Base-by-base conservation (phyloP, 1,139 yeast genomes). In the Blastobotrys raffinosifermentans region DNA sequence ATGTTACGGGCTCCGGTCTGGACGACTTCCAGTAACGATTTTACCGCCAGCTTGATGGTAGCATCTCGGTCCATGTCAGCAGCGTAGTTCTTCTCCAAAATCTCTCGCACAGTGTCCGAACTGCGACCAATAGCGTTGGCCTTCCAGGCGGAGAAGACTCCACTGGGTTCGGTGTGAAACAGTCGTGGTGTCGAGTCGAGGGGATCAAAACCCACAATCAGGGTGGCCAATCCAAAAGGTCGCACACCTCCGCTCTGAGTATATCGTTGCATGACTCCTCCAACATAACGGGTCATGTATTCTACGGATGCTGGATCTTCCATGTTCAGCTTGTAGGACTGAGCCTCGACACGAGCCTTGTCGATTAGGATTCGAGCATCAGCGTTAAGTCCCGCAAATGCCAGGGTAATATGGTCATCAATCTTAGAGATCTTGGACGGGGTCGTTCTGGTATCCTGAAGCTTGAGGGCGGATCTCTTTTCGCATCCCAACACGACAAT, bases 231-330 rank as follows among this genome's bases (percentile, higher is more conserved):
- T 43, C 98, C 96, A 61, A 86, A 86, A 15, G 96, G 96, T 61
- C 96, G 75, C 23, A 86, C 94, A 59, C 96, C 99, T 48, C 99
- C 98, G 35, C 93, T 79, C 64, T 91, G 98, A n/a, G 99, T 91
- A 64, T 91, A 91, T 62, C 80, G 75, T 61, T 91, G 99, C 64
- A 91, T 97, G 31, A 91, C 93, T 16, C 97, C 96, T 16, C 98
- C 98, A 47, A 93, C 86, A 55, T 86, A 85, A 60, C 83, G 81
- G 30, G 98, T 86, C 64, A 93, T 71, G 62, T 89, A 91, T 60
- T 93, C 98, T 43, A 91, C 75, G 27, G 91, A 72, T 6, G 89
- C 96, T 0, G 97, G 83, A 57, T 93, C 98, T 60, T 91, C 98
- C 57, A 91, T 73, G 19, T 91, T 86, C 56, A 93, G 73, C 61